Evolutionary conservation across 768 basidiomycete genomes (phyloP).

Genomic region (Rhodosporidiobolus odoratus): DNA sequence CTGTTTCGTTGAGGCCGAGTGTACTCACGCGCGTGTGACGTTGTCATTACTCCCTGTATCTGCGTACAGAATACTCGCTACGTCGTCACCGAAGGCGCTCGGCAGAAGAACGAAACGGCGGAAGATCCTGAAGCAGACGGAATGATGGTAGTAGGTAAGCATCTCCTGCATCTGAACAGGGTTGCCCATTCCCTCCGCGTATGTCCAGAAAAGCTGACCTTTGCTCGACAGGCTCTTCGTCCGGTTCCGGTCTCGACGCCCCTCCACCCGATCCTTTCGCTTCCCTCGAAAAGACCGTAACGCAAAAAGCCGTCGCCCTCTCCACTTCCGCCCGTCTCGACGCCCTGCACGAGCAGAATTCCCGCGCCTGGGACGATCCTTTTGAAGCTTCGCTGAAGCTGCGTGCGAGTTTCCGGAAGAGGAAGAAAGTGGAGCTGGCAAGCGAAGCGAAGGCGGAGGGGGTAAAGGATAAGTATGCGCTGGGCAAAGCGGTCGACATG

Average conservation of each 20-base stretch:
- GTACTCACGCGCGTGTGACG: rapidly evolving
- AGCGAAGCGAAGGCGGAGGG: constrained; percentile 65
- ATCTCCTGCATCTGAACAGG: constrained; percentile 27
- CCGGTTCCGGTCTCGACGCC: constrained; percentile 43
- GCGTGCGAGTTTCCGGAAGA: constrained; percentile 75
- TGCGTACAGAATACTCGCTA: constrained; percentile 79
- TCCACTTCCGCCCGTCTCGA: constrained; percentile 76
- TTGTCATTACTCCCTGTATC: no score
- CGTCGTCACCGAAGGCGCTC: constrained; percentile 84
- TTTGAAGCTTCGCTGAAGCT: constrained; percentile 69
- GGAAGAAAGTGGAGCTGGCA: constrained; percentile 71
- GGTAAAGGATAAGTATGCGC: constrained; percentile 68
- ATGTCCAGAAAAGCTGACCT: background rate
- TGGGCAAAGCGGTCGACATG: constrained; percentile 62
- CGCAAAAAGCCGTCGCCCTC: constrained; percentile 64
- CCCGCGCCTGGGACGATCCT: constrained; percentile 77
- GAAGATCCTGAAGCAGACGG: constrained; percentile 57
- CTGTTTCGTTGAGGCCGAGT: background rate
- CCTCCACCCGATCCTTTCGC: constrained; percentile 72
- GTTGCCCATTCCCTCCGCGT: background rate
- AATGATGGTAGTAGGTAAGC: constrained; percentile 23
- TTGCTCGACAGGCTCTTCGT: constrained; percentile 60
- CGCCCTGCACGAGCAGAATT: constrained; percentile 67
- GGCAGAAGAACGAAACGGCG: constrained; percentile 94
- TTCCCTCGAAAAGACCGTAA: constrained; percentile 80